Evolutionary conservation across 225 moss, liverwort and hornwort species (phyloP), one percentile per base, ranked within the genome.

Genomic region (Lunularia cruciata): DNA sequence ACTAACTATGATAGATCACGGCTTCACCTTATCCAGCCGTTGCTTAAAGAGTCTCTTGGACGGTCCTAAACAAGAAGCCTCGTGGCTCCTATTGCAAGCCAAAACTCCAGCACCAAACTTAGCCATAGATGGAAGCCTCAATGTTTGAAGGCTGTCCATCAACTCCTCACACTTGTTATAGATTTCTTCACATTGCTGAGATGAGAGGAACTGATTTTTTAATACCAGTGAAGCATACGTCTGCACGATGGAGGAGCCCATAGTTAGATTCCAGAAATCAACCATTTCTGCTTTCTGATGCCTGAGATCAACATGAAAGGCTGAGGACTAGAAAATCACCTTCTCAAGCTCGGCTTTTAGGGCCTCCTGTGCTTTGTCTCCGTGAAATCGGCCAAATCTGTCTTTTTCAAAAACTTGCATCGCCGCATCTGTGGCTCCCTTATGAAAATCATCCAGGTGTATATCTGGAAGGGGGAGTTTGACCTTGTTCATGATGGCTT

Each of bases 61-160:
- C 67, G 85, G 82, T 23, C 79, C 85, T 12, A 81, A 57, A 60
- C 85, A 85, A 14, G 67, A 46, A 26, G 69, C 22, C 22, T 51
- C 64, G 65, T 76, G 79, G 60, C 73, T 85, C 5, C 35, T 56
- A 59, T 85, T 85, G 74, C 85, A 85, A 12, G 57, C 60, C 3
- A 45, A 16, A 64, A 85, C 59, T 31, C 78, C 85, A 64, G 78
- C 85, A 68, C 67, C 71, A 74, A 85, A 82, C 63, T 85, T 85
- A 47, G 85, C 85, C 79, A 85, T 82, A 30, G 82, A 82, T 23
- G 85, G 85, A 63, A 85, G 76, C 63, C 79, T 81, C 74, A 82
- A 69, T 28, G 66, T 48, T 60, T 82, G 85, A 14, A 85, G 68
- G 25, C 48, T 68, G 74, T 85, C 85, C 31, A 79, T 58, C 26